Evolutionary conservation across 805 yeast species (phyloP).

Genomic region (Ogataea corticis): DNA sequence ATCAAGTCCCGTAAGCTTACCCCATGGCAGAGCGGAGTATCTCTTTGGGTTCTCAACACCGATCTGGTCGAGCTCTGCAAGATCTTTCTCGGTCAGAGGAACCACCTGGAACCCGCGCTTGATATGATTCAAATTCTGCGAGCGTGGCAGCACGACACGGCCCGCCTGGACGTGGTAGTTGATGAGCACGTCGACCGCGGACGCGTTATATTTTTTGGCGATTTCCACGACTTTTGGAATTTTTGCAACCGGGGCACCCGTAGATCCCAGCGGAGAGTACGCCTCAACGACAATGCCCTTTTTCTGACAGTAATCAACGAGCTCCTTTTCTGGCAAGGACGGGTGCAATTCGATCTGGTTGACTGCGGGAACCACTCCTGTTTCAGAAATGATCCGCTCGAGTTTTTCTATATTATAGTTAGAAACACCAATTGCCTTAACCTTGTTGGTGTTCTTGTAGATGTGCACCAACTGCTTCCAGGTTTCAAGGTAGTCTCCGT

Average conservation of each 20-base stretch:
- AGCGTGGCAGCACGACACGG: conserved; percentile 65
- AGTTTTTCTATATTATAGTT: conserved; percentile 46
- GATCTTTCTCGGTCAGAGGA: conserved; percentile 39
- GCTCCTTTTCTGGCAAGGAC: conserved; percentile 41
- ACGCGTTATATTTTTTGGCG: conserved; percentile 55
- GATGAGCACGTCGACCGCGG: conserved; percentile 56
- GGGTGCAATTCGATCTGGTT: conserved; percentile 59
- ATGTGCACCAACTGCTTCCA: conserved; percentile 72
- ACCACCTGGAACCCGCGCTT: conserved; percentile 38
- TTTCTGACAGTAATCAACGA: conserved; percentile 39
- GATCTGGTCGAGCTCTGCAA: conserved; percentile 29
- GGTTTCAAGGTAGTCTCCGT: conserved; percentile 79
- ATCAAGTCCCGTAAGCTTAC: conserved; percentile 35
- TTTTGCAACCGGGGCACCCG: conserved; percentile 63
- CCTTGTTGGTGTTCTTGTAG: conserved; percentile 51
- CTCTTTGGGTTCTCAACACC: conserved; percentile 37
- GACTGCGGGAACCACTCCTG: conserved; percentile 51
- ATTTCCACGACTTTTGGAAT: conserved; percentile 50
- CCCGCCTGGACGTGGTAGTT: conserved; percentile 68
- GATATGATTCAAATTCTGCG: conserved; percentile 67
- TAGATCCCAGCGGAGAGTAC: conserved; percentile 64
- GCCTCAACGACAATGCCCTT: conserved; percentile 48
- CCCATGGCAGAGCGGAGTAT: conserved; percentile 33
- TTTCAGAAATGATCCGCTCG: conserved; percentile 41
- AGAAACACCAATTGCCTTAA: conserved; percentile 59